phyloP scores from a whole-genome alignment of 1,284 basidiomycete species.

The Ceratobasidium sp. region DNA sequence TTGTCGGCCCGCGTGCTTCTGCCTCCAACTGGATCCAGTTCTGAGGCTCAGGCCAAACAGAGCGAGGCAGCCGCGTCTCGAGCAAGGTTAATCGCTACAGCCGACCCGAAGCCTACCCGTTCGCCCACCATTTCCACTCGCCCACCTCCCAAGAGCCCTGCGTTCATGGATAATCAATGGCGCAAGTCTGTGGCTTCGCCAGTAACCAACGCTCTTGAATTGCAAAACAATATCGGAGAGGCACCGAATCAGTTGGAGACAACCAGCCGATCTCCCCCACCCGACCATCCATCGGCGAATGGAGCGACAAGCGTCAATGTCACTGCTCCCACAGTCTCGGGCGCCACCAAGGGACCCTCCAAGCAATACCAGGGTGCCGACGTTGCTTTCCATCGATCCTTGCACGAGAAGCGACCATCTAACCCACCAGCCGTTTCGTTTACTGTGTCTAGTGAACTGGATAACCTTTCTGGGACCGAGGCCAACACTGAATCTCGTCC shows the following conservation, averaged over 20 bases:
- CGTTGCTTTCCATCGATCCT: slow-evolving; percentile 60
- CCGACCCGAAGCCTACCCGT: slow-evolving; percentile 4
- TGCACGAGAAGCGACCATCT: slow-evolving; percentile 42
- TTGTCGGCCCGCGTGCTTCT: slow-evolving; percentile 10
- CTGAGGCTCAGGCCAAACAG: slow-evolving; percentile 14
- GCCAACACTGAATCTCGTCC: not conserved
- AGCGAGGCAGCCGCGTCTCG: slow-evolving; percentile 5
- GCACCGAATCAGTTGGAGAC: slow-evolving; percentile 56
- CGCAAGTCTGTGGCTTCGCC: slow-evolving; percentile 40
- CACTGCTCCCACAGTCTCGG: slow-evolving; percentile 37
- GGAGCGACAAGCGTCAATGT: slow-evolving; percentile 42
- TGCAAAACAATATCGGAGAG: no score
- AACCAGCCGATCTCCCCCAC: slow-evolving; percentile 66
- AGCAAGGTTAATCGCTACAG: not conserved
- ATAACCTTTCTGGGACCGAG: slow-evolving; percentile 1
- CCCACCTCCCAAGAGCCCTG: slow-evolving; percentile 44
- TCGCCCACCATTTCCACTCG: slow-evolving; percentile 1
- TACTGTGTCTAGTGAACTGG: slow-evolving; percentile 74
- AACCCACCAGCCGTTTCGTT: slow-evolving; percentile 51
- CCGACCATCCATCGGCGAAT: slow-evolving; percentile 49
- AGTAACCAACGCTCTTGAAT: no score
- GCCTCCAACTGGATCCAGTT: not conserved
- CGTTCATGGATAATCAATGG: slow-evolving; percentile 44
- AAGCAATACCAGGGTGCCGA: slow-evolving; percentile 71
- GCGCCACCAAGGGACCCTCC: slow-evolving; percentile 54